These are phyloP conservation scores for Punica granatum DNA, from an alignment of 345 rosid genomes.

Conservation along the genomic window DNA sequence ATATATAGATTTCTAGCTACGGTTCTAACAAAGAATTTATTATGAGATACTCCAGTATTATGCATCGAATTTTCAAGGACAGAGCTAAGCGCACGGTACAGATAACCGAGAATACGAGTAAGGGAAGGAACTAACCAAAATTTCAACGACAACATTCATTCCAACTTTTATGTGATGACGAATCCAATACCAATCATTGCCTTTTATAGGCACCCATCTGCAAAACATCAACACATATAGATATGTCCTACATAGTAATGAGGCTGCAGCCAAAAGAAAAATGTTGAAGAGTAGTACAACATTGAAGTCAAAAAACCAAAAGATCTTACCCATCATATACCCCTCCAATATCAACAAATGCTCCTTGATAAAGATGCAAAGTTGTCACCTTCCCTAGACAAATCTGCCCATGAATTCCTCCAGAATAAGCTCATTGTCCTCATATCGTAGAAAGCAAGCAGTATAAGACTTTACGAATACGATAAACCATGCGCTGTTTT, in stretches of 20 bases:
- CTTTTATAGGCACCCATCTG: constrained; percentile 94
- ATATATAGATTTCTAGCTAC: too few relatives aligned
- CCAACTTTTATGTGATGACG: constrained; percentile 96
- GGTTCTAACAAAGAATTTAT: too few relatives aligned
- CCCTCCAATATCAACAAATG: constrained; percentile 94
- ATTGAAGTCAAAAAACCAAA: neutral
- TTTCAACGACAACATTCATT: constrained; percentile 84
- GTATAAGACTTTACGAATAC: neutral
- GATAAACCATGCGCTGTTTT: neutral
- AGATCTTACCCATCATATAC: constrained; percentile 77
- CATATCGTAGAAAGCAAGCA: neutral
- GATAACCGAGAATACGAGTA: neutral
- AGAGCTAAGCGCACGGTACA: neutral
- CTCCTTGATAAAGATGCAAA: constrained; percentile 88
- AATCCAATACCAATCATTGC: constrained; percentile 96
- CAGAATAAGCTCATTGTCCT: neutral
- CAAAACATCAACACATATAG: constrained; percentile 13
- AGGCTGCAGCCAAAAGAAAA: neutral
- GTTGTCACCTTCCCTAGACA: constrained; percentile 81
- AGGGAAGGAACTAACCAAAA: constrained; percentile 46
- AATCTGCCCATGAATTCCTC: constrained; percentile 42
- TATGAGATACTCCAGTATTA: neutral
- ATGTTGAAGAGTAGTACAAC: neutral
- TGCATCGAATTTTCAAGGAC: neutral
- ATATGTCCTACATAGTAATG: neutral